These are phyloP conservation scores for Hirsutella thompsonii DNA, from an alignment of 2,329 filamentous ascomycete genomes.

Conservation along the genomic window DNA sequence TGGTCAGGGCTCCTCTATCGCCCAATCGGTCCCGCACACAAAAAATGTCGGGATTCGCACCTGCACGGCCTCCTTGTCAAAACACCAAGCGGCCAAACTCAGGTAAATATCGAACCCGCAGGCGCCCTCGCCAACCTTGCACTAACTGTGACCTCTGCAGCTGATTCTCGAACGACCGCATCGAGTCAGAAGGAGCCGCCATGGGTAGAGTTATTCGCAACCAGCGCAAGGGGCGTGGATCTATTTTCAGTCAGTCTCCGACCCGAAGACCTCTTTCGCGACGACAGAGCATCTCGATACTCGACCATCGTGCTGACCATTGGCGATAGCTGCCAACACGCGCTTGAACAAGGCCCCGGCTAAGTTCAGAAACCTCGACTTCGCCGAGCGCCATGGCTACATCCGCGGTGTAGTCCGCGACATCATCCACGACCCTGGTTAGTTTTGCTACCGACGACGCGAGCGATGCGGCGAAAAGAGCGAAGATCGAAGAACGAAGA, in stretches of 20 bases:
- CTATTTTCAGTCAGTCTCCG: constrained; percentile 40
- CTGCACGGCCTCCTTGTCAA: constrained; percentile 18
- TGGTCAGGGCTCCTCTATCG: constrained; percentile 21
- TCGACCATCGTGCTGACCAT: constrained; percentile 16
- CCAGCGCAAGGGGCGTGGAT: constrained; percentile 48
- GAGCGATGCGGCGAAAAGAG: constrained; percentile 1
- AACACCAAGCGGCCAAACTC: constrained; percentile 27
- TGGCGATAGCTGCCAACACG: constrained; percentile 56
- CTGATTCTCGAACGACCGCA: constrained; percentile 20
- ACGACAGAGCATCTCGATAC: constrained; percentile 7
- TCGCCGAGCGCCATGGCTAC: constrained; percentile 94
- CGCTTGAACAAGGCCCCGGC: constrained; percentile 75
- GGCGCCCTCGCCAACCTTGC: constrained; percentile 5
- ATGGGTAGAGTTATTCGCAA: constrained; percentile 54
- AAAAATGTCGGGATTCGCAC: constrained; percentile 17
- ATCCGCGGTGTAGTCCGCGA: constrained; percentile 95
- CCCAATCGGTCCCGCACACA: constrained; percentile 19
- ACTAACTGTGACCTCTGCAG: constrained; percentile 5
- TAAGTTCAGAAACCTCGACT: constrained; percentile 96
- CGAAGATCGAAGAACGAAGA: constrained; percentile 8
- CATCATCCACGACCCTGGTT: constrained; percentile 94
- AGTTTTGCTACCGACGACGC: constrained; percentile 15
- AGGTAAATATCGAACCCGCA: constrained; percentile 19
- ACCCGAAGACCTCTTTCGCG: constrained; percentile 7
- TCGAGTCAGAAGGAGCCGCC: constrained; percentile 22